phyloP scores from a whole-genome alignment of 2,329 filamentous ascomycete genomes.

The Endothia cerciana region DNA sequence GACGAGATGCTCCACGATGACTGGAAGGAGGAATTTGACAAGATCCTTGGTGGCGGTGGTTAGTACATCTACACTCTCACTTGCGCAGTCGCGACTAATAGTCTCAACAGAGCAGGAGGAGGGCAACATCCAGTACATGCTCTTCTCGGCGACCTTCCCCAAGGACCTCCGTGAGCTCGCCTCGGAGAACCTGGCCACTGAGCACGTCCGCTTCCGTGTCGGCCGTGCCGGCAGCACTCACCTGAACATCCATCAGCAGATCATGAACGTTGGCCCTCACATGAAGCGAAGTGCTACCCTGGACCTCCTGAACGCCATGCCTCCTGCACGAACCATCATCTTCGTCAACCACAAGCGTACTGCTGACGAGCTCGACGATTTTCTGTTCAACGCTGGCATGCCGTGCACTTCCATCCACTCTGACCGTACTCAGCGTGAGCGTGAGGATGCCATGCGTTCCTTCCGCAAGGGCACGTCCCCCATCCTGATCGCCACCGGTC shows the following conservation, averaged over 20 bases:
- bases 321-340: constrained; percentile 79
- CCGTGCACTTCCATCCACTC: constrained; percentile 88
- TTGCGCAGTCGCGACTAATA: constrained; percentile 32
- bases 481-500: constrained; percentile 83
- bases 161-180: constrained; percentile 77
- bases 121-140: constrained; percentile 69
- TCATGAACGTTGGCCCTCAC: constrained; percentile 68
- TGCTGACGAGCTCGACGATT: constrained; percentile 87
- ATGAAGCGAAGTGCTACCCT: constrained; percentile 73
- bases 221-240: constrained; percentile 86
- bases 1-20: constrained; percentile 85
- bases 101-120: constrained; percentile 69
- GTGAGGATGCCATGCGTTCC: constrained; percentile 86
- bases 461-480: constrained; percentile 78
- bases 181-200: constrained; percentile 71
- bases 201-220: constrained; percentile 80
- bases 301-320: constrained; percentile 71
- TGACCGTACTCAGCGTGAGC: constrained; percentile 85
- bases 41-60: constrained; percentile 82
- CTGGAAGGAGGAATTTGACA: constrained; percentile 76
- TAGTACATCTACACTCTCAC: constrained; percentile 42
- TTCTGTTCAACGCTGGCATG: constrained; percentile 75
- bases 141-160: constrained; percentile 96
- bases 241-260: constrained; percentile 77
- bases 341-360: constrained; percentile 83